Conservation (phyloP, 2,329 filamentous ascomycete species). For the Diaporthe amygdali region DNA sequence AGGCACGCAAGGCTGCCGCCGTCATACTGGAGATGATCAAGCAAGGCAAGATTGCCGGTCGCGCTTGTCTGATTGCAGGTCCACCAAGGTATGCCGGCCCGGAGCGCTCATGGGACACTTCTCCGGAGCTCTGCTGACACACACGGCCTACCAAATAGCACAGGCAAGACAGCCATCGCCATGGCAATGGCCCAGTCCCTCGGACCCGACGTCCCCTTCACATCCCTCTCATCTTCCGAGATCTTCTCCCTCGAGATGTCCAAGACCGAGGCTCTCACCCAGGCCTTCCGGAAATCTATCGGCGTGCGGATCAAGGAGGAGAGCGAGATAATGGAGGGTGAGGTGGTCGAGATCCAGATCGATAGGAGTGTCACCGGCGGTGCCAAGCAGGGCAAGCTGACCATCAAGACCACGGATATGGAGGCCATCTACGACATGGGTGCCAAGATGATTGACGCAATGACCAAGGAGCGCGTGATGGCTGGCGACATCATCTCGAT, state of each 20-base stretch:
- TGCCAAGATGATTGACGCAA: conserved; percentile 98
- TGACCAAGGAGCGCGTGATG: conserved; percentile 99
- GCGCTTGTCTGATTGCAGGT: conserved; percentile 92
- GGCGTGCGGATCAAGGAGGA: conserved; percentile 98
- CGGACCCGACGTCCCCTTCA: conserved; percentile 93
- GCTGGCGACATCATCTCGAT: conserved; percentile 98
- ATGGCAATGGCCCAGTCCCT: conserved; percentile 99
- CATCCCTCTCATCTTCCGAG: conserved; percentile 91
- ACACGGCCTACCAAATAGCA: conserved; percentile 58
- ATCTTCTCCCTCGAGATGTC: conserved; percentile 99
- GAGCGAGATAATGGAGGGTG: conserved; percentile 98
- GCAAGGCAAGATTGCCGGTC: conserved; percentile 96
- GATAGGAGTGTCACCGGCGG: conserved; percentile 95
- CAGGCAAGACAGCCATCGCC: conserved; percentile 96
- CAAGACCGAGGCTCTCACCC: conserved; percentile 96
- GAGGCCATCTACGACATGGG: conserved; percentile 99
- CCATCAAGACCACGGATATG: conserved; percentile 99
- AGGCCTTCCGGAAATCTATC: conserved; percentile 98
- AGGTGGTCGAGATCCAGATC: conserved; percentile 98
- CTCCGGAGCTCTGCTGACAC: not conserved
- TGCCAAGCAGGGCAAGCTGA: conserved; percentile 98
- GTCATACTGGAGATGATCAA: conserved; percentile 99
- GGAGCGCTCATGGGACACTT: not conserved
- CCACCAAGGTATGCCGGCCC: conserved; percentile 71
- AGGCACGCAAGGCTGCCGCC: conserved; percentile 93